Conservation (phyloP, 2,329 filamentous ascomycete species). For the Claviceps arundinis region DNA sequence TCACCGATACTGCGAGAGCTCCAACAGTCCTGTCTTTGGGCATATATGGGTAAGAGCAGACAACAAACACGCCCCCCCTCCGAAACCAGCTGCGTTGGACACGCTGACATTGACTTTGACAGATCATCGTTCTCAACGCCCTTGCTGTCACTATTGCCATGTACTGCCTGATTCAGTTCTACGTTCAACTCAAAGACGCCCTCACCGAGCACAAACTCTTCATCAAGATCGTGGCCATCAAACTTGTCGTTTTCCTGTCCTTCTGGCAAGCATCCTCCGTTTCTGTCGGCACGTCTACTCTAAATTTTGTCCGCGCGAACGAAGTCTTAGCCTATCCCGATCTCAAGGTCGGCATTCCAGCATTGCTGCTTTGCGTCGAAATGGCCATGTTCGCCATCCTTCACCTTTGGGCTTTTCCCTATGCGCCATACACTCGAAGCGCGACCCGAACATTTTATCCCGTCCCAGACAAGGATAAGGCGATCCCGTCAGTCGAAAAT, state of each 20-base stretch:
- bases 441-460: slow-evolving; percentile 35
- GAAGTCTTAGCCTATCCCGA: slow-evolving; percentile 55
- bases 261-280: slow-evolving; percentile 64
- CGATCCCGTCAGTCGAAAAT: slow-evolving; percentile 29
- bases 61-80: not conserved
- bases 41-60: slow-evolving; percentile 59
- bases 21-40: slow-evolving; percentile 63
- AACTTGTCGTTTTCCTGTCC: slow-evolving; percentile 80
- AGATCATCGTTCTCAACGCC: slow-evolving; percentile 56
- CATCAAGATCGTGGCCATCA: slow-evolving; percentile 74
- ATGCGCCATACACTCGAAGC: slow-evolving; percentile 48
- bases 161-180: slow-evolving; percentile 82
- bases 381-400: slow-evolving; percentile 71
- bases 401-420: slow-evolving; percentile 74
- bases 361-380: slow-evolving; percentile 65
- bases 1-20: slow-evolving; percentile 64
- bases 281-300: slow-evolving; percentile 39
- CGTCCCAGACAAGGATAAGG: slow-evolving; percentile 26
- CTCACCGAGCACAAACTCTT: slow-evolving; percentile 59
- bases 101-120: slow-evolving; percentile 3
- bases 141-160: slow-evolving; percentile 68
- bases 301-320: slow-evolving; percentile 49
- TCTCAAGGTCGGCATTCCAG: slow-evolving; percentile 68
- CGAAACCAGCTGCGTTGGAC: not conserved
- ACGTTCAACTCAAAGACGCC: slow-evolving; percentile 58